Conservation (phyloP, 176 grass and related monocot genomes). For the Lolium perenne region DNA sequence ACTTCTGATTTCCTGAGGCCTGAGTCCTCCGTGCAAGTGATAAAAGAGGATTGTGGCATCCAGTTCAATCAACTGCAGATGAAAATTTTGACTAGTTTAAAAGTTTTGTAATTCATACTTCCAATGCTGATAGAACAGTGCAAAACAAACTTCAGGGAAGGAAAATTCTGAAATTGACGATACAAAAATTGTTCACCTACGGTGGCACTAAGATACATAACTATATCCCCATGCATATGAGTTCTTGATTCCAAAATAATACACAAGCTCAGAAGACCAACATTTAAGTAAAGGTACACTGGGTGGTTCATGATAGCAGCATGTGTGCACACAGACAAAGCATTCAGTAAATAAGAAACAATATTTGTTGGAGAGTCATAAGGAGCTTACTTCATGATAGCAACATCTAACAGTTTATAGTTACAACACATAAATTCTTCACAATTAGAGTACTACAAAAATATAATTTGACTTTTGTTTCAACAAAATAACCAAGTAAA, state of each 20-base stretch:
- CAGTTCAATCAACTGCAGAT: slow-evolving; percentile 30
- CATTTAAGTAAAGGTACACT: slow-evolving; percentile 21
- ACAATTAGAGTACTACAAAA: not conserved
- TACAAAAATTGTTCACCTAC: slow-evolving; percentile 17
- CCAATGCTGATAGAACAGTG: not conserved
- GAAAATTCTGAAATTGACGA: slow-evolving; percentile 1
- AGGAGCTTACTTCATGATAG: slow-evolving; percentile 49
- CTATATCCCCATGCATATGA: slow-evolving; percentile 27
- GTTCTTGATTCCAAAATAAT: slow-evolving; percentile 15
- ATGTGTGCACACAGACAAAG: slow-evolving; percentile 14
- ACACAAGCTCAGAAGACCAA: not conserved
- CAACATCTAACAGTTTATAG: slow-evolving; percentile 31
- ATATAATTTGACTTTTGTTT: slow-evolving; percentile 34
- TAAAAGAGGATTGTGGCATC: slow-evolving; percentile 11
- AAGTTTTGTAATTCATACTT: slow-evolving; percentile 15
- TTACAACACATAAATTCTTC: slow-evolving; percentile 10
- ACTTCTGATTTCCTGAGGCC: slow-evolving; percentile 11
- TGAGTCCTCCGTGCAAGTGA: slow-evolving; percentile 12
- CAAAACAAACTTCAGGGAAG: slow-evolving; percentile 38
- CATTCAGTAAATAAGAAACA: slow-evolving; percentile 5
- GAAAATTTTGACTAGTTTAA: slow-evolving; percentile 45
- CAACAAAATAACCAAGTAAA: not conserved
- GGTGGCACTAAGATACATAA: not conserved
- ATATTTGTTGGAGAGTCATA: slow-evolving; percentile 20
- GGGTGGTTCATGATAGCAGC: slow-evolving; percentile 18